Evolutionary conservation across 176 grass and related monocot species (phyloP).

Genomic region (Ensete glaucum): DNA sequence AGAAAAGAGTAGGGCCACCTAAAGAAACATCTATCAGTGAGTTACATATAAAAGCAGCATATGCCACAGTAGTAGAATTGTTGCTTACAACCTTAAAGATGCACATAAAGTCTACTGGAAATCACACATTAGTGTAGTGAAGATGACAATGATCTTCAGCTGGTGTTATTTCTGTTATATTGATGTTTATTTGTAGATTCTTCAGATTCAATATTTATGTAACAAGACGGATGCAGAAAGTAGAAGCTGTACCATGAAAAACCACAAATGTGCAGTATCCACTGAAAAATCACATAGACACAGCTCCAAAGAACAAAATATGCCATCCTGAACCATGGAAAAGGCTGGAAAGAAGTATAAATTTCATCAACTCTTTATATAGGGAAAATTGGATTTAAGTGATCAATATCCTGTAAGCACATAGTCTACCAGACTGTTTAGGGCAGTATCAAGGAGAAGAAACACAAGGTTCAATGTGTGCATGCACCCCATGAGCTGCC

Average conservation of each 20-base stretch:
- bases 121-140: background rate
- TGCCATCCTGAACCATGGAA: slow-evolving; percentile 45
- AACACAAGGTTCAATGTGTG: slow-evolving; percentile 16
- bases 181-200: too few species aligned
- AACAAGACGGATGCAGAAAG: background rate
- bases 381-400: slow-evolving; percentile 12
- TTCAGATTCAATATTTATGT: background rate
- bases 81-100: too few species aligned
- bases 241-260: slow-evolving; percentile 38
- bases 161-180: too few species aligned
- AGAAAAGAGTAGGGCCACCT: slow-evolving; percentile 69
- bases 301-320: slow-evolving; percentile 55
- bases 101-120: background rate
- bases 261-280: slow-evolving; percentile 43
- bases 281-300: slow-evolving; percentile 43
- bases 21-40: slow-evolving; percentile 7
- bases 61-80: too few species aligned
- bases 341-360: slow-evolving; percentile 22
- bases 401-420: background rate
- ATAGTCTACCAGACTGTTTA: slow-evolving; percentile 13
- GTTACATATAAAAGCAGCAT: background rate
- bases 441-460: slow-evolving; percentile 19
- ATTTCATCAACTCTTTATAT: background rate
- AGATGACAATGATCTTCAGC: background rate
- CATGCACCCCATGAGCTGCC: slow-evolving; percentile 25